A percentile compares a stretch with the other conserved stretches of the same genome.
These are phyloP conservation scores for Russula compacta DNA, from an alignment of 768 basidiomycete species.

Conservation along the genomic window DNA sequence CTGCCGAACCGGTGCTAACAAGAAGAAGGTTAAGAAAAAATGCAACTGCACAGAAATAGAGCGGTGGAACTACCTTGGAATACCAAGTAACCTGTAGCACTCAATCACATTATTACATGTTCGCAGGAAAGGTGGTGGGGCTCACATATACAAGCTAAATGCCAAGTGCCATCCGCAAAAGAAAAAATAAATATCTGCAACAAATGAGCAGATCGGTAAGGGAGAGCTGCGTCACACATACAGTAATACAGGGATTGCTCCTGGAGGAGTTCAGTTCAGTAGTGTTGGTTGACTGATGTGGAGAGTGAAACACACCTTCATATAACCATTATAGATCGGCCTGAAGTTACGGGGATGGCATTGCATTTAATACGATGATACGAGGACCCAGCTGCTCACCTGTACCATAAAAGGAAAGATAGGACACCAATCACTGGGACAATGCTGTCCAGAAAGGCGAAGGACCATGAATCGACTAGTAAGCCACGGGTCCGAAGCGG, in stretches of 20 bases:
- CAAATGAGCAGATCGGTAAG: constrained; percentile 14
- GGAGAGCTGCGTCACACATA: constrained; percentile 33
- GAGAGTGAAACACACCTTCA: constrained; percentile 56
- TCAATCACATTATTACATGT: constrained; percentile 22
- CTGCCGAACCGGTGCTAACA: constrained; percentile 85
- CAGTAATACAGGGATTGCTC: constrained; percentile 93
- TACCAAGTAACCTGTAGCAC: constrained; percentile 73
- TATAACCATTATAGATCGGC: constrained; percentile 95
- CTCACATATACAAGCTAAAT: constrained; percentile 88
- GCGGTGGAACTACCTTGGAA: constrained; percentile 53
- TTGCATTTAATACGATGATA: constrained; percentile 14
- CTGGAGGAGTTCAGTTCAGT: constrained; percentile 35
- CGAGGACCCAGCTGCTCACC: constrained; percentile 39
- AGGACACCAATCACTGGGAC: constrained; percentile 63
- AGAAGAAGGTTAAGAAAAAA: neutral
- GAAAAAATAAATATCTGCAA: constrained; percentile 87
- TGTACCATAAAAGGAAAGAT: constrained; percentile 94
- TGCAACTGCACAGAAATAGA: neutral
- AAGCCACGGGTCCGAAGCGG: neutral
- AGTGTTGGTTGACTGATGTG: neutral
- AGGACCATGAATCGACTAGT: constrained; percentile 20
- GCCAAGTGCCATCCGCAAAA: constrained; percentile 93
- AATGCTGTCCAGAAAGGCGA: constrained; percentile 43
- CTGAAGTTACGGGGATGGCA: constrained; percentile 32
- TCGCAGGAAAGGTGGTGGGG: neutral